phyloP scores from a whole-genome alignment of 2,329 filamentous ascomycete genomes.

The Ilyonectria sp. region DNA sequence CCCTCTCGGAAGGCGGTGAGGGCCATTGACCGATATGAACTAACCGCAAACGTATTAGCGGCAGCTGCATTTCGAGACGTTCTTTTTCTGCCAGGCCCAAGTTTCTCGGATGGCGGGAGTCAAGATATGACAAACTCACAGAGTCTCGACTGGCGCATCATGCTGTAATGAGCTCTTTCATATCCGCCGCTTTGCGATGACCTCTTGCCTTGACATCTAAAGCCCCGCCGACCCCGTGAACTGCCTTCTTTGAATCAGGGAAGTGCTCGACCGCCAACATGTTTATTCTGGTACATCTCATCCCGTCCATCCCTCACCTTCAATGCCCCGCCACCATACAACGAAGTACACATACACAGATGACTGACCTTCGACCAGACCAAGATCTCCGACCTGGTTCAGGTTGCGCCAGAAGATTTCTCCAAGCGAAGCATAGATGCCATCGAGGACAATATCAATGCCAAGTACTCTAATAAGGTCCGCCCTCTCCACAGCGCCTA shows the following conservation, averaged over 20 bases:
- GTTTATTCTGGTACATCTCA: slow-evolving; percentile 64
- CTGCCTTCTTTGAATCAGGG: not conserved
- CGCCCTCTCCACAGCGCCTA: slow-evolving; percentile 1
- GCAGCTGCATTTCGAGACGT: not conserved
- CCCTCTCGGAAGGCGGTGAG: slow-evolving; percentile 30
- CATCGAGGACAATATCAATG: slow-evolving; percentile 96
- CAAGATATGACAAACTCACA: slow-evolving; percentile 15
- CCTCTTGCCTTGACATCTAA: not conserved
- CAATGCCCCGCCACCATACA: slow-evolving; percentile 16
- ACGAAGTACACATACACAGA: slow-evolving; percentile 18
- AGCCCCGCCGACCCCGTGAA: not conserved
- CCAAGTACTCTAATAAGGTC: slow-evolving; percentile 95
- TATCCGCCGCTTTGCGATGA: slow-evolving; percentile 11
- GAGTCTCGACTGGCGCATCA: not conserved
- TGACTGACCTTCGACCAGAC: slow-evolving; percentile 69
- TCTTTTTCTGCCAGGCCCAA: slow-evolving; percentile 46
- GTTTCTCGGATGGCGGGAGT: slow-evolving; percentile 19
- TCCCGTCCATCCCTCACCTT: not conserved
- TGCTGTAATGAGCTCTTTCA: slow-evolving; percentile 16
- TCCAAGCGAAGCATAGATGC: slow-evolving; percentile 85
- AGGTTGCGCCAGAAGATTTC: slow-evolving; percentile 92
- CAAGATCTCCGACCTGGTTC: slow-evolving; percentile 93
- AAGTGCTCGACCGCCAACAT: slow-evolving; percentile 50
- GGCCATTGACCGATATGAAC: not conserved
- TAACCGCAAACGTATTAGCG: slow-evolving; percentile 20